phyloP scores from a whole-genome alignment of 2,329 filamentous ascomycete genomes.

The Monilinia vaccinii-corymbosi region DNA sequence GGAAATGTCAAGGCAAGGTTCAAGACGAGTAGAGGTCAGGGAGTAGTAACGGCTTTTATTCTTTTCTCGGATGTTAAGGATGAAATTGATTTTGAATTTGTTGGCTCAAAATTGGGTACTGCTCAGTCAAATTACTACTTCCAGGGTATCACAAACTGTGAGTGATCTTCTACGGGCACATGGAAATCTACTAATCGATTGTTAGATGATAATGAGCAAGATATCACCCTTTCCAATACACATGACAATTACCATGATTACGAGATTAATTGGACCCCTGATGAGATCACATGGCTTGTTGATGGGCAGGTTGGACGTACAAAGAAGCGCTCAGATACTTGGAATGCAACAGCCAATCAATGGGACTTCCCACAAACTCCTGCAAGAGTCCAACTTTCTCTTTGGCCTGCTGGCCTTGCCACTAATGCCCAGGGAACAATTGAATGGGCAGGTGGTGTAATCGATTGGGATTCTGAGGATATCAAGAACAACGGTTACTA shows the following conservation, averaged over 20 bases:
- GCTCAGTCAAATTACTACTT: constrained; percentile 97
- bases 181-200: constrained; percentile 22
- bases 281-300: constrained; percentile 76
- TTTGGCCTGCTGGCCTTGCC: constrained; percentile 85
- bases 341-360: constrained; percentile 72
- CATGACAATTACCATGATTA: constrained; percentile 79
- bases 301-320: constrained; percentile 72
- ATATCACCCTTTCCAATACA: constrained; percentile 62
- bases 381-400: constrained; percentile 79
- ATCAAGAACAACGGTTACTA: constrained; percentile 83
- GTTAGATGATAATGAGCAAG: constrained; percentile 64
- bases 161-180: constrained; percentile 30
- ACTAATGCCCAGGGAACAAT: constrained; percentile 78
- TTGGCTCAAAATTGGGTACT: constrained; percentile 66
- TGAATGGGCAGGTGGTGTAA: constrained; percentile 81
- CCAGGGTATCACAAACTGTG: constrained; percentile 87
- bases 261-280: constrained; percentile 86
- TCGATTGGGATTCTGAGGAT: constrained; percentile 76
- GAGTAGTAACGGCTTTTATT: constrained; percentile 97
- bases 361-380: constrained; percentile 91
- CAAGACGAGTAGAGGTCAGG: constrained; percentile 73
- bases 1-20: constrained; percentile 80
- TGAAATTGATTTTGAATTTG: constrained; percentile 95
- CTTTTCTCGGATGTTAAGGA: constrained; percentile 93
- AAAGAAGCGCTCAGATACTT: constrained; percentile 69